phyloP scores from a whole-genome alignment of 2,329 filamentous ascomycete species.

The Colletotrichum magnum region DNA sequence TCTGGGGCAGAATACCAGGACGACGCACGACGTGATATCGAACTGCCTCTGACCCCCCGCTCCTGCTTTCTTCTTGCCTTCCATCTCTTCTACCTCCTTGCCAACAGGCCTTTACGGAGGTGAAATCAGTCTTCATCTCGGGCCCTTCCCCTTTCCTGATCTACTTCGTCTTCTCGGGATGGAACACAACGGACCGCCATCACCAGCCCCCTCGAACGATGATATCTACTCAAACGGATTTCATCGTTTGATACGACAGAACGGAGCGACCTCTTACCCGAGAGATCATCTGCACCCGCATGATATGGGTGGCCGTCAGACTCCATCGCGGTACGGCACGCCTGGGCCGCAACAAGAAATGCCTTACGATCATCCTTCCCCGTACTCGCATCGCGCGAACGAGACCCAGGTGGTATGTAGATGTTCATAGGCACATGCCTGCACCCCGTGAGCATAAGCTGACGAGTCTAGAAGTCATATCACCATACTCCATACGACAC shows the following conservation, averaged over 20 bases:
- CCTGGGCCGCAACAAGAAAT: constrained; percentile 51
- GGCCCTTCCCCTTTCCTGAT: not conserved
- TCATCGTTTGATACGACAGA: constrained; percentile 61
- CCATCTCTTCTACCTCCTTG: not conserved
- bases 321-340: constrained; percentile 55
- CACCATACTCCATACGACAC: constrained; percentile 33
- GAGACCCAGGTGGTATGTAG: constrained; percentile 38
- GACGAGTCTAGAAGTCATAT: constrained; percentile 21
- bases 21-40: not conserved
- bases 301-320: constrained; percentile 50
- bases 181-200: constrained; percentile 58
- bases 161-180: constrained; percentile 44
- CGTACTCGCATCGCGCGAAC: constrained; percentile 46
- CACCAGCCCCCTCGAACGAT: constrained; percentile 60
- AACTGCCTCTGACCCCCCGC: not conserved
- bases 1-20: not conserved
- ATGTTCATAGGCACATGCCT: not conserved
- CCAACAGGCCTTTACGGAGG: not conserved
- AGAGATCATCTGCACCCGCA: constrained; percentile 47
- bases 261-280: constrained; percentile 49
- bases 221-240: constrained; percentile 57
- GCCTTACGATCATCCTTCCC: constrained; percentile 47
- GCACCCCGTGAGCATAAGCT: not conserved
- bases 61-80: not conserved
- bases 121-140: not conserved